These are phyloP conservation scores for Suillus brevipes DNA, from an alignment of 768 basidiomycete genomes.

Conservation along the genomic window DNA sequence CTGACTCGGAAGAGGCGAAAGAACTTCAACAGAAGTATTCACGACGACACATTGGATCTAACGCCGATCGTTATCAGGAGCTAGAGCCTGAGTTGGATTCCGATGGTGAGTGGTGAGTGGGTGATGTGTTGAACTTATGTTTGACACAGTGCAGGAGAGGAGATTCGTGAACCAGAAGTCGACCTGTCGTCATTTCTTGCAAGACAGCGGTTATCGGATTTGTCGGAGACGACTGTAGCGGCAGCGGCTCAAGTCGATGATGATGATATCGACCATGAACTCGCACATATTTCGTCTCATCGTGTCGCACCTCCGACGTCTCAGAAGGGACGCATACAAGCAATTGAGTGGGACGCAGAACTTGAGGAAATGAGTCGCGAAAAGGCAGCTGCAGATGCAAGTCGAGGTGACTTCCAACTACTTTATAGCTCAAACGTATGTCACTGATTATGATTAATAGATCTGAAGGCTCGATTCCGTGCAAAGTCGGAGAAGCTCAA, in stretches of 20 bases:
- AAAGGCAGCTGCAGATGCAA: conserved; percentile 67
- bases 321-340: conserved; percentile 63
- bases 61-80: conserved; percentile 75
- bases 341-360: conserved; percentile 60
- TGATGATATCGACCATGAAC: conserved; percentile 54
- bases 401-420: conserved; percentile 52
- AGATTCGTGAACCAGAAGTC: conserved; percentile 66
- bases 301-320: conserved; percentile 23
- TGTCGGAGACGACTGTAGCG: background rate
- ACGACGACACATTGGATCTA: conserved; percentile 61
- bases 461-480: conserved; percentile 58
- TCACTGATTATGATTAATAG: conserved; percentile 31
- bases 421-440: background rate
- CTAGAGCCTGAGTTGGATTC: conserved; percentile 67
- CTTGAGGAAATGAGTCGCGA: conserved; percentile 68
- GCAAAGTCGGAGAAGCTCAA: conserved; percentile 53
- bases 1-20: conserved; percentile 45
- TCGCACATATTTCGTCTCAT: conserved; percentile 51
- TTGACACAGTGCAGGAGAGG: conserved; percentile 49
- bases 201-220: conserved; percentile 53
- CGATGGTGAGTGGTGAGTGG: conserved; percentile 50
- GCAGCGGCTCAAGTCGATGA: conserved; percentile 44
- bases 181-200: conserved; percentile 70
- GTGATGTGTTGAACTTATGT: background rate
- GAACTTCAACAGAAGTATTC: conserved; percentile 54